phyloP scores from a whole-genome alignment of 2,329 filamentous ascomycete species.

The Botrytis fragariae region DNA sequence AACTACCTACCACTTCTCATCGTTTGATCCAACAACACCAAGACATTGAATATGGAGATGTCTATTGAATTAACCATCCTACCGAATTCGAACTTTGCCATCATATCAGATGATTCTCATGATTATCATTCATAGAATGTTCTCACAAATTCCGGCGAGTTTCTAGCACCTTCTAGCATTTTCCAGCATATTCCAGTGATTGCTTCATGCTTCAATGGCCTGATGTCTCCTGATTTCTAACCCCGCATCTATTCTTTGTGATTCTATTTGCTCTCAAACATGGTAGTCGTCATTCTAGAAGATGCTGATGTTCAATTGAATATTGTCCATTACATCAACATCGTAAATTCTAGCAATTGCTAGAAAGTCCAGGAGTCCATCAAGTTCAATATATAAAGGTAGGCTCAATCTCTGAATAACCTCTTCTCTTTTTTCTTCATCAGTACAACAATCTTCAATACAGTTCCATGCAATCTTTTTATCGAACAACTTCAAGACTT shows the following conservation, averaged over 20 bases:
- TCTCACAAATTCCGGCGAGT: slow-evolving; percentile 2
- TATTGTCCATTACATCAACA: neutral
- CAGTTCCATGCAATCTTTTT: slow-evolving; percentile 17
- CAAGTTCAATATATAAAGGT: slow-evolving; percentile 19
- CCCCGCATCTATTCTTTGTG: slow-evolving; percentile 6
- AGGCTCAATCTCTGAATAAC: neutral
- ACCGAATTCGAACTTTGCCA: neutral
- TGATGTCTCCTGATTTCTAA: slow-evolving; percentile 4
- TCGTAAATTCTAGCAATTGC: slow-evolving; percentile 17
- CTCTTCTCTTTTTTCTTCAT: slow-evolving; percentile 14
- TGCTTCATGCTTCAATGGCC: slow-evolving; percentile 8
- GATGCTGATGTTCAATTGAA: neutral
- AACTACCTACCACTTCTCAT: neutral
- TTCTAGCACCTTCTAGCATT: slow-evolving; percentile 8
- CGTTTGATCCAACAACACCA: neutral
- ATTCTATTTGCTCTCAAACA: slow-evolving; percentile 12
- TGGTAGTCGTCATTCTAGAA: neutral
- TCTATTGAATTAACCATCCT: neutral
- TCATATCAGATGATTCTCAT: neutral
- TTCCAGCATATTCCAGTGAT: slow-evolving; percentile 4
- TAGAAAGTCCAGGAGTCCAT: slow-evolving; percentile 4
- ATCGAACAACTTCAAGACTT: slow-evolving; percentile 18
- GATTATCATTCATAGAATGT: neutral
- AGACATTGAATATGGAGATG: neutral
- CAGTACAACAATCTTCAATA: slow-evolving; percentile 21